phyloP scores from a whole-genome alignment of 192 early-diverging fungal species.

The Backusella macrospora region DNA sequence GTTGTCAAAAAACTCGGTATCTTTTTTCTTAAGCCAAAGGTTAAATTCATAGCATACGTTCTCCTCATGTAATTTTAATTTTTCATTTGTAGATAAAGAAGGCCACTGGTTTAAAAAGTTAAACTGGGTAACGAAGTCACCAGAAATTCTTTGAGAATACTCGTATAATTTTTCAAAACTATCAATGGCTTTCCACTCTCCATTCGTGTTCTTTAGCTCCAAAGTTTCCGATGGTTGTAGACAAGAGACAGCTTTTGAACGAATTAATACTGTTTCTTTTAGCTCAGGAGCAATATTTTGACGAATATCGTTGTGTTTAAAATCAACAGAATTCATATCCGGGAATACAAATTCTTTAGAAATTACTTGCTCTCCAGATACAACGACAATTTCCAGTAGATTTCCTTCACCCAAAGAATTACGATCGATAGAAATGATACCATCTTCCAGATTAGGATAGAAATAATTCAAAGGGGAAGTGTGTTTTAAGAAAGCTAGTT shows the following conservation, averaged over 20 bases:
- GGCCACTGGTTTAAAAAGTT: constrained; percentile 45
- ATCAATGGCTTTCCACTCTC: constrained; percentile 29
- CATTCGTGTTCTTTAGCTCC: not conserved
- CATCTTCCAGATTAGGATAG: not conserved
- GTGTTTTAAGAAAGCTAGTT: constrained; percentile 4
- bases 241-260: constrained; percentile 16
- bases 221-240: constrained; percentile 14
- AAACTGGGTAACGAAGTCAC: constrained; percentile 15
- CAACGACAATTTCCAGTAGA: constrained; percentile 23
- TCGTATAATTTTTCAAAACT: constrained; percentile 32
- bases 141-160: not conserved
- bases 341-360: constrained; percentile 18
- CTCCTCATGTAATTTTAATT: constrained; percentile 41
- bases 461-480: not conserved
- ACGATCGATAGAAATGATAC: constrained; percentile 20
- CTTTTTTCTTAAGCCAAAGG: constrained; percentile 53
- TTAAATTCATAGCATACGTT: constrained; percentile 51
- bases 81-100: constrained; percentile 23
- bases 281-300: constrained; percentile 6
- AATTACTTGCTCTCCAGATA: constrained; percentile 30
- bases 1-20: constrained; percentile 42
- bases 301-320: constrained; percentile 14
- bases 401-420: constrained; percentile 27
- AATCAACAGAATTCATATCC: not conserved
- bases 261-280: constrained; percentile 5